Conservation (phyloP, 2,329 filamentous ascomycete genomes). For the Trichoderma gracile region DNA sequence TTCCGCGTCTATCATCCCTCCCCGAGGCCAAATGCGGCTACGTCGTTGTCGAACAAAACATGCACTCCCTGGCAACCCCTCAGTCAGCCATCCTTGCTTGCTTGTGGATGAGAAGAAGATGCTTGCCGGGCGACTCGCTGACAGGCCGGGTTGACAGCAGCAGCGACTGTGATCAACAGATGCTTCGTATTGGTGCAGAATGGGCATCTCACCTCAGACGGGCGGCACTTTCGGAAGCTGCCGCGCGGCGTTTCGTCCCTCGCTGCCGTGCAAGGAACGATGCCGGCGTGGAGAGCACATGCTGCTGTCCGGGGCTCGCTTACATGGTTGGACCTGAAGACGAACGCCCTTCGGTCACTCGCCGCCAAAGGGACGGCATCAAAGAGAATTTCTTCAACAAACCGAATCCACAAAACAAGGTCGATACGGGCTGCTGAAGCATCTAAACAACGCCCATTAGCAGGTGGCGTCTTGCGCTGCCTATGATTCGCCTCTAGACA, state of each 20-base stretch:
- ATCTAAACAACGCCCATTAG: background rate
- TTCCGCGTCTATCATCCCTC: constrained; percentile 5
- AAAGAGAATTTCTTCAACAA: background rate
- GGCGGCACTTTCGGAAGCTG: background rate
- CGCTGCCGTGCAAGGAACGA: background rate
- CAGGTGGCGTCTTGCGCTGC: constrained; percentile 12
- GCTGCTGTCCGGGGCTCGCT: background rate
- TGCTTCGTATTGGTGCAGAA: background rate
- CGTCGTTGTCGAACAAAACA: background rate
- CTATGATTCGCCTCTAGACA: background rate
- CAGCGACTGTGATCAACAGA: background rate
- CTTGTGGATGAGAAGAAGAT: background rate
- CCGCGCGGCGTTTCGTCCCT: background rate
- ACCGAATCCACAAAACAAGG: background rate
- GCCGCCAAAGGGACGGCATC: background rate
- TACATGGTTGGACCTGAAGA: background rate
- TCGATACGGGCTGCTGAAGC: background rate
- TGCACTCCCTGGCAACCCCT: constrained; percentile 16
- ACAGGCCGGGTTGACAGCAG: background rate
- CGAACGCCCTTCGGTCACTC: background rate
- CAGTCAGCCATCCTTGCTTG: constrained; percentile 3
- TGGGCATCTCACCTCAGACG: background rate
- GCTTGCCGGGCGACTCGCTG: background rate
- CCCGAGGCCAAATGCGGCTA: background rate
- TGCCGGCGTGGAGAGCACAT: background rate